These are phyloP conservation scores for Sporothrix brasiliensis DNA, from an alignment of 2,329 filamentous ascomycete genomes.

Conservation along the genomic window DNA sequence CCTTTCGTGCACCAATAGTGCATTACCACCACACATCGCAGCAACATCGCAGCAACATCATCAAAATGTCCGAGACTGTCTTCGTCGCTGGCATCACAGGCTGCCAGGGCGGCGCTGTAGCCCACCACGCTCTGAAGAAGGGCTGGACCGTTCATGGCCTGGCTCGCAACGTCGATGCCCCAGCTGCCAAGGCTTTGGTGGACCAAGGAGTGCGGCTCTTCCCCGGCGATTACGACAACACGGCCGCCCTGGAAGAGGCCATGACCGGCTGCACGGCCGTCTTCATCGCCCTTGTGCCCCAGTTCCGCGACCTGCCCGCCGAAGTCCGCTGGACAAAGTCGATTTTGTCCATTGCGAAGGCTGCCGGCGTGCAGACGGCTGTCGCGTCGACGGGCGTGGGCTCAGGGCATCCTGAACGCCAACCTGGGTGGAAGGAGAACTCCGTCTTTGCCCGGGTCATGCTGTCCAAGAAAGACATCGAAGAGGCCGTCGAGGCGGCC, in stretches of 20 bases:
- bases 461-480: conserved; percentile 48
- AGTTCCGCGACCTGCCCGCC: conserved; percentile 37
- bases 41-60: neutral
- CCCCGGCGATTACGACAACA: conserved; percentile 19
- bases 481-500: conserved; percentile 44
- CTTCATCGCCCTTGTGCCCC: neutral
- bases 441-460: conserved; percentile 14
- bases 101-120: conserved; percentile 43
- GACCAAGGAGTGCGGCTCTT: conserved; percentile 38
- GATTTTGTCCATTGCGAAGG: conserved; percentile 46
- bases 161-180: conserved; percentile 41
- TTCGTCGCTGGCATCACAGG: conserved; percentile 28
- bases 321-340: conserved; percentile 42
- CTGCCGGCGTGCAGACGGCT: conserved; percentile 45
- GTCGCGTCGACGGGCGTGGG: conserved; percentile 45
- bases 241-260: neutral
- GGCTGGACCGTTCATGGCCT: conserved; percentile 42
- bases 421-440: neutral
- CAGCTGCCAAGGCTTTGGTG: conserved; percentile 43
- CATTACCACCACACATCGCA: neutral
- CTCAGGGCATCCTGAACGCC: conserved; percentile 30
- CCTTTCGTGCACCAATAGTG: too few relatives aligned
- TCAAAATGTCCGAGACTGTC: conserved; percentile 11
- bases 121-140: conserved; percentile 42
- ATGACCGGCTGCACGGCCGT: conserved; percentile 19